Evolutionary conservation across 2,329 filamentous ascomycete species (phyloP).

Genomic region (Neospermospora avenae): DNA sequence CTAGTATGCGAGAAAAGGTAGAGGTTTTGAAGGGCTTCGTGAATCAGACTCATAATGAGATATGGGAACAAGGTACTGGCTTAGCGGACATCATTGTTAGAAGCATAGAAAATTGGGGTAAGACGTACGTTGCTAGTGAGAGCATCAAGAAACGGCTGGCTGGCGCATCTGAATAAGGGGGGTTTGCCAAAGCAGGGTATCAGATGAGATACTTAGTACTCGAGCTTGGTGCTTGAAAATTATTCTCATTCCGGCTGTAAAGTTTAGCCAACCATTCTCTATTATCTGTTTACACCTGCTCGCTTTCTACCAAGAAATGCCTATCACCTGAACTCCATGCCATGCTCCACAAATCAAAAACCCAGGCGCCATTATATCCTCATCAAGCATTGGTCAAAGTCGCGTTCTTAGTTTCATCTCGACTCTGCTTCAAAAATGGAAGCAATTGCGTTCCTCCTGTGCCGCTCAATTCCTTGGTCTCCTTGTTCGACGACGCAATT

Average conservation of each 20-base stretch:
- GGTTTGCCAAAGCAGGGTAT: neutral
- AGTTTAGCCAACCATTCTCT: neutral
- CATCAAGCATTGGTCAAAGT: slow-evolving; percentile 6
- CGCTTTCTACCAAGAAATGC: neutral
- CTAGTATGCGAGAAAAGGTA: neutral
- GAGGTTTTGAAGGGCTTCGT: neutral
- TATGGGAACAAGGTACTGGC: neutral
- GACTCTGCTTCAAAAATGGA: slow-evolving; percentile 82
- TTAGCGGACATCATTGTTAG: slow-evolving; percentile 2
- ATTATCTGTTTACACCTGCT: neutral
- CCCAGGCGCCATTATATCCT: neutral
- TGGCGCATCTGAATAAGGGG: too few relatives aligned
- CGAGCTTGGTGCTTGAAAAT: neutral
- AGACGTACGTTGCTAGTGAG: too few relatives aligned
- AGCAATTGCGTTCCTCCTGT: slow-evolving; percentile 86
- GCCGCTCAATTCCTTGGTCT: slow-evolving; percentile 55
- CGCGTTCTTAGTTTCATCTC: slow-evolving; percentile 72
- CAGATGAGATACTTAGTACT: neutral
- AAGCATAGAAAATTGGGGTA: neutral
- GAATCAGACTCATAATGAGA: slow-evolving; percentile 1
- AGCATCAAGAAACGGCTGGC: too few relatives aligned
- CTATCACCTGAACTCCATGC: neutral
- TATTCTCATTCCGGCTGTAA: neutral
- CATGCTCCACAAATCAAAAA: neutral
- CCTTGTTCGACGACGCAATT: slow-evolving; percentile 27